phyloP scores from a whole-genome alignment of 176 grass and related monocot genomes.

The Ampelocalamus luodianensis region DNA sequence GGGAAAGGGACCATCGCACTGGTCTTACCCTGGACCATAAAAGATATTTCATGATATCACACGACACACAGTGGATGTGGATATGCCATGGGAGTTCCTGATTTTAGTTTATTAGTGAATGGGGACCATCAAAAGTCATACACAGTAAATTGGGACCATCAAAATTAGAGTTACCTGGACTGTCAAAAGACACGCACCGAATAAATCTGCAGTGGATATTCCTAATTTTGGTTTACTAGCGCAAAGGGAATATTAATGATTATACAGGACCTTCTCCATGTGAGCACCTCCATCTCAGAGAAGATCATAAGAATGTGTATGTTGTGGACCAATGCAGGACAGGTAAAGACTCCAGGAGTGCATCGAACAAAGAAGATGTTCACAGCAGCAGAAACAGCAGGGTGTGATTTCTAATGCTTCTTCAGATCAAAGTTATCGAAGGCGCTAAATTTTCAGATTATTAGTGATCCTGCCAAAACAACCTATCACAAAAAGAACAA shows the following conservation, averaged over 20 bases:
- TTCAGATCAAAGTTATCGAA: conserved; percentile 13
- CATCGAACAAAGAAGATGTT: conserved; percentile 12
- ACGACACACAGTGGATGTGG: conserved; percentile 5
- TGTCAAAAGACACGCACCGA: not conserved
- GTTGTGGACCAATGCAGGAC: not conserved
- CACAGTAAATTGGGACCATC: not conserved
- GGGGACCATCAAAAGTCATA: conserved; percentile 23
- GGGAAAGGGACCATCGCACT: not conserved
- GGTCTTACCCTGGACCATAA: not conserved
- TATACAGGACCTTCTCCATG: not conserved
- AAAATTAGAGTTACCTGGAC: not conserved
- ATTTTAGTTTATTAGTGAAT: conserved; percentile 14
- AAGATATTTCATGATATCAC: conserved; percentile 17
- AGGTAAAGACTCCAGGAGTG: not conserved
- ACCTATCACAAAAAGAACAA: not conserved
- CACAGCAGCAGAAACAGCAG: conserved; percentile 9
- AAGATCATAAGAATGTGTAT: conserved; percentile 5
- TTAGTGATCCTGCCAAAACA: not conserved
- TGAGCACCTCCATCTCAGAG: not conserved
- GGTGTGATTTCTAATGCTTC: conserved; percentile 9
- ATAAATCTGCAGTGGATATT: not conserved
- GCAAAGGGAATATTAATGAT: conserved; percentile 25
- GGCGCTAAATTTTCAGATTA: conserved; percentile 7
- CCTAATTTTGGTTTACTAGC: conserved; percentile 34
- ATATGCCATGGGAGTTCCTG: not conserved